Evolutionary conservation across 2,329 filamentous ascomycete species (phyloP).

Genomic region (Aureobasidium sp.): DNA sequence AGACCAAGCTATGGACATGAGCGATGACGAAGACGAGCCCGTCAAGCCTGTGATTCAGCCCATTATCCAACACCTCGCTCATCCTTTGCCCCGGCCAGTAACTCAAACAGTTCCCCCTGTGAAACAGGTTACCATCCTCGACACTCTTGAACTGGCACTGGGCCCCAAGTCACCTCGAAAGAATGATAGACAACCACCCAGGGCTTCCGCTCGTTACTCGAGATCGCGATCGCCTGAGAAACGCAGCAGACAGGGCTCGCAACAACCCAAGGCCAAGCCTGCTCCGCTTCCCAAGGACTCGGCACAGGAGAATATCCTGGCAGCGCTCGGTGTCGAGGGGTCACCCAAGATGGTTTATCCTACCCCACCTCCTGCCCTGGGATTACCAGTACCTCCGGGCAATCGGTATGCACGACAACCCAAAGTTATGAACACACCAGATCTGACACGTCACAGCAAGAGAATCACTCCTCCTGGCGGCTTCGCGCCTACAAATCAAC

Average conservation of each 20-base stretch:
- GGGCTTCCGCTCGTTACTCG: constrained; percentile 17
- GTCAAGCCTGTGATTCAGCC: neutral
- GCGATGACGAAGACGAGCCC: constrained; percentile 13
- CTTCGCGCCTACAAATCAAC: neutral
- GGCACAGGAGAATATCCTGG: constrained; percentile 29
- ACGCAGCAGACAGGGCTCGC: constrained; percentile 8
- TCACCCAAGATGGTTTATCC: constrained; percentile 29
- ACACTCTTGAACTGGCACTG: constrained; percentile 26
- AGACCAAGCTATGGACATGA: constrained; percentile 17
- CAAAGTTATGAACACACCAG: neutral
- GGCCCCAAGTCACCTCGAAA: constrained; percentile 2
- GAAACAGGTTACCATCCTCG: constrained; percentile 16
- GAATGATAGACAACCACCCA: constrained; percentile 13
- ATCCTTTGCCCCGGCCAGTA: neutral
- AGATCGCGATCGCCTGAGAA: constrained; percentile 18
- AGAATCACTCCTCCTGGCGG: neutral
- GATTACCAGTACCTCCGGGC: constrained; percentile 21
- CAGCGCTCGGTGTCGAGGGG: constrained; percentile 29
- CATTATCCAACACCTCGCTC: neutral
- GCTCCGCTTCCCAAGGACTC: constrained; percentile 18
- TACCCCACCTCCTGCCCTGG: constrained; percentile 29
- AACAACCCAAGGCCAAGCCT: constrained; percentile 14
- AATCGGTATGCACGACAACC: neutral
- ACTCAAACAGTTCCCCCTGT: neutral
- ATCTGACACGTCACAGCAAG: neutral